Evolutionary conservation across 2,329 filamentous ascomycete genomes (phyloP), one percentile per base, ranked within the genome.

Genomic region (Clonostachys byssicola): DNA sequence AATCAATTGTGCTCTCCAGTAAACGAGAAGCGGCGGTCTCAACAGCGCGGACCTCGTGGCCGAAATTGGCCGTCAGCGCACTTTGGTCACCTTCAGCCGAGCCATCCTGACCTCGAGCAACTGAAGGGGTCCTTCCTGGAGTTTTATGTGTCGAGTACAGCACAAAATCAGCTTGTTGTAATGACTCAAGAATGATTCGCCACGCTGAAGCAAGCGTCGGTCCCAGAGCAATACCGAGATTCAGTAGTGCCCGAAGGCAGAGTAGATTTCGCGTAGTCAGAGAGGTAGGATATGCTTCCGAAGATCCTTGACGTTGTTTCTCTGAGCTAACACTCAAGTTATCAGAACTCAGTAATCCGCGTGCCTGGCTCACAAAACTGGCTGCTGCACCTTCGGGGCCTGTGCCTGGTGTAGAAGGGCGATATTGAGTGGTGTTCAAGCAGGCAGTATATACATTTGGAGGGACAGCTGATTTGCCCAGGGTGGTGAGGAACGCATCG

Each of bases 401-500:
- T 3, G 70, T 75, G 23, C 23, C 23, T 1, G 73, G 67, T 2
- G 70, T 65, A 13, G 66, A 50, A 1, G 74, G 66, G 16, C 72
- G 70, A 2, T 70, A 56, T 36, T 71, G 60, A 0, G 77, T 72
- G 12, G 70, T 62, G 49, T 77, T 81, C 17, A 81, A 65, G 47
- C 78, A 84, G 3, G 80, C 80, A 14, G 79, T 82, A 40, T 86
- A 72, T 1, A 86, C 75, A 55, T 95, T 92, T 1, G 90, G 83
- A 4, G 94, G 94, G 3, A 97, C 89, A 8, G 94, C 91, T 40
- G 92, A 86, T 67, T 99, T 99, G 1, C 90, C 91, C 4, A 99
- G 72, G 0, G 92, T 96, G 0, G 94, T 97, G 34, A 99, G 74
- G 58, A 99, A 95, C 1, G 94, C 94, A 73, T 99, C 94, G 53